Evolutionary conservation across 345 rosid genomes (phyloP).

Genomic region (Salix koriyanagi): DNA sequence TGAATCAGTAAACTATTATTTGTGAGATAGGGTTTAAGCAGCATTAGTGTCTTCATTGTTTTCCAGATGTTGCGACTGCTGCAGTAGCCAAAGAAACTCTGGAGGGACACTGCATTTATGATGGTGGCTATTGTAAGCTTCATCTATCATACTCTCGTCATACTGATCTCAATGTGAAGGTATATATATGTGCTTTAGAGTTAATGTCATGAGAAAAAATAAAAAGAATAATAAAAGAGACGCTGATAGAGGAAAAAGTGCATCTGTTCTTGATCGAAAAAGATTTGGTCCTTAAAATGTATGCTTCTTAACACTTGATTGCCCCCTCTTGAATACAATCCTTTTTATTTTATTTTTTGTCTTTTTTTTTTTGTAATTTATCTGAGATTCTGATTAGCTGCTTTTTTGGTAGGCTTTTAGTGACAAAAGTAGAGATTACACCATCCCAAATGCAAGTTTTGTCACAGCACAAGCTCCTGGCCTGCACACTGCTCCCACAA

Average conservation of each 20-base stretch:
- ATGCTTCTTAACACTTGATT: conserved; percentile 48
- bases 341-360: not conserved
- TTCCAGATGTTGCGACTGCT: conserved; percentile 76
- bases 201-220: conserved; percentile 42
- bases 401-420: conserved; percentile 56
- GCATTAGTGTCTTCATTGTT: conserved; percentile 13
- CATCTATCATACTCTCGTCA: conserved; percentile 99
- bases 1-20: not conserved
- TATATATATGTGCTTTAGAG: conserved; percentile 66
- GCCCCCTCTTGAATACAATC: conserved; percentile 5
- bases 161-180: conserved; percentile 99
- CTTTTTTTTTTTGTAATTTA: too few species aligned
- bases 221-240: conserved; percentile 29
- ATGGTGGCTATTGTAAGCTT: conserved; percentile 99
- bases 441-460: conserved; percentile 57
- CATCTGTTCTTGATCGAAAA: conserved; percentile 37
- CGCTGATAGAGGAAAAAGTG: conserved; percentile 38
- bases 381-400: conserved; percentile 8
- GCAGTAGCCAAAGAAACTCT: conserved; percentile 80
- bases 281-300: conserved; percentile 39
- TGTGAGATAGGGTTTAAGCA: not conserved
- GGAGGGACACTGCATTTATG: conserved; percentile 99
- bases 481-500: conserved; percentile 38
- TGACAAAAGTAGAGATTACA: conserved; percentile 95
- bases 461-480: conserved; percentile 49